Conservation (phyloP, 345 rosid genomes). For the Rhodamnia rubescens region DNA sequence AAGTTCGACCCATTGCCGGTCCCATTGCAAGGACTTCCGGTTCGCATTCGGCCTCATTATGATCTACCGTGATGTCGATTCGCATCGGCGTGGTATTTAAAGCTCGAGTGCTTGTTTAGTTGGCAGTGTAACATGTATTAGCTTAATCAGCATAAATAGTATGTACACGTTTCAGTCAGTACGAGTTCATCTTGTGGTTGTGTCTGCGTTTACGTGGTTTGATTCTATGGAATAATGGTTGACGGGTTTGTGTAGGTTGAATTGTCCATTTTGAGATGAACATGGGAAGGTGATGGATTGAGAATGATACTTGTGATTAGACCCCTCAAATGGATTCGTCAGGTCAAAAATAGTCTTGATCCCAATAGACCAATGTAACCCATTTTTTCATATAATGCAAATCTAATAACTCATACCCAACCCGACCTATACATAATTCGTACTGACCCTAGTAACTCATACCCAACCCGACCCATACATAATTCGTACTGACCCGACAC, state of each 20-base stretch:
- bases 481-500: too few relatives aligned
- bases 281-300: background rate
- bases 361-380: too few relatives aligned
- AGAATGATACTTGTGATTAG: background rate
- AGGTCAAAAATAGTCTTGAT: too few relatives aligned
- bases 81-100: background rate
- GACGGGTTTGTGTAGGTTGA: background rate
- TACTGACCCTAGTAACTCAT: too few relatives aligned
- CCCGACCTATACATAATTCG: too few relatives aligned
- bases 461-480: too few relatives aligned
- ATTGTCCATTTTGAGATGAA: background rate
- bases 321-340: too few relatives aligned
- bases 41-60: background rate
- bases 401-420: too few relatives aligned
- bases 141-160: background rate
- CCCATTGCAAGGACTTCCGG: constrained; percentile 7
- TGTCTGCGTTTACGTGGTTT: too few relatives aligned
- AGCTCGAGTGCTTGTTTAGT: background rate
- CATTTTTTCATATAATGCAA: too few relatives aligned
- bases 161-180: too few relatives aligned
- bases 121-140: background rate
- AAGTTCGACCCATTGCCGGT: constrained; percentile 1
- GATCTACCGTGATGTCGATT: background rate
- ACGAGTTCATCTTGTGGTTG: too few relatives aligned
- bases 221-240: background rate